Conservation (phyloP, 345 rosid species). For the Ceriops zippeliana region DNA sequence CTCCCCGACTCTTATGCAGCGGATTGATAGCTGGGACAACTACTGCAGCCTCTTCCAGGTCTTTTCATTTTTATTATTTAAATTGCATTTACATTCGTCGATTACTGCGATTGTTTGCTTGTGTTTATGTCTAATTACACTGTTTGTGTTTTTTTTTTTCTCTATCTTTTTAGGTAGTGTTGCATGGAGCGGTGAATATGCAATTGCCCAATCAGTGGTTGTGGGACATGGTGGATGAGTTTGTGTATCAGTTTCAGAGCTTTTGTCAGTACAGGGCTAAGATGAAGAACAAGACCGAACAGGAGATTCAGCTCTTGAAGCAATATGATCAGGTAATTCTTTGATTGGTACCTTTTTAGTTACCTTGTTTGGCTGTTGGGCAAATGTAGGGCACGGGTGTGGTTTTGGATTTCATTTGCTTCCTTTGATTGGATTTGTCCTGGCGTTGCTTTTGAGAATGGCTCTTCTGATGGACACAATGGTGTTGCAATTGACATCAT, state of each 20-base stretch:
- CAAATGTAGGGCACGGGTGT: too few species aligned
- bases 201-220: constrained; percentile 96
- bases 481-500: too few species aligned
- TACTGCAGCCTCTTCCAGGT: constrained; percentile 86
- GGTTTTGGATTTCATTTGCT: too few species aligned
- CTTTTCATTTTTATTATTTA: not conserved
- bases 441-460: too few species aligned
- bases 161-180: constrained; percentile 42
- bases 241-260: constrained; percentile 95
- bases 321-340: constrained; percentile 66
- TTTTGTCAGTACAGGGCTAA: constrained; percentile 94
- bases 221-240: constrained; percentile 99
- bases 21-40: constrained; percentile 97
- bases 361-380: not conserved
- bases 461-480: too few species aligned
- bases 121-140: not conserved
- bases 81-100: not conserved
- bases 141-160: too few species aligned
- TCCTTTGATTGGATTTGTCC: too few species aligned
- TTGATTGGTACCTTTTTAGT: not conserved
- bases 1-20: constrained; percentile 81
- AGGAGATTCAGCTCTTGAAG: constrained; percentile 71
- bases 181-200: constrained; percentile 96
- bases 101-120: not conserved
- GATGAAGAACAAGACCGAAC: constrained; percentile 88